Percentiles rank a stretch among this genome's conserved stretches.
These are phyloP conservation scores for Blepharisma japonicum DNA, from an alignment of 73 alveolate genomes.

Conservation along the genomic window DNA sequence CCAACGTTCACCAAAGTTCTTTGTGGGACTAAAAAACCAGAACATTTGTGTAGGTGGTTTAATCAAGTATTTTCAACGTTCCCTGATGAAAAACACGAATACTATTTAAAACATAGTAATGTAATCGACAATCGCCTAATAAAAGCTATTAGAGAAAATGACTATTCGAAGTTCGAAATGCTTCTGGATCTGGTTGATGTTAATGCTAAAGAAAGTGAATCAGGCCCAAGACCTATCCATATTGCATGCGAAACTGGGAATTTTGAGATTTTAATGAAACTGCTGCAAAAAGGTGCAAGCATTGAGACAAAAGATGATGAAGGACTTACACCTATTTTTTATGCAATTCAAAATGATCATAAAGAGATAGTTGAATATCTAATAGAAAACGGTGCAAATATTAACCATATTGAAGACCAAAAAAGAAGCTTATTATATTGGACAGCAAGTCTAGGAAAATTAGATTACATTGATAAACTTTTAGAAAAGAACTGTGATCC, in stretches of 20 bases:
- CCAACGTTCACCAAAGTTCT: constrained; percentile 1
- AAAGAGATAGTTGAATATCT: neutral
- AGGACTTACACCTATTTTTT: constrained; percentile 14
- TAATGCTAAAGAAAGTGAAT: neutral
- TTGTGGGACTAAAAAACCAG: neutral
- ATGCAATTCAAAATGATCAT: neutral
- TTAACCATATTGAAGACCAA: neutral
- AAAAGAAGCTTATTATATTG: constrained; percentile 17
- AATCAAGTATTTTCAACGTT: neutral
- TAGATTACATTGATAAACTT: neutral
- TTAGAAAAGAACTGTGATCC: neutral
- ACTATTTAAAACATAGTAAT: neutral
- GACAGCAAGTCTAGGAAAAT: constrained; percentile 12
- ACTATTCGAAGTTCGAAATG: neutral
- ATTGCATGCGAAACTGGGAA: neutral
- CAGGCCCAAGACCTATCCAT: constrained; percentile 11
- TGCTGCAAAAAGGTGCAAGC: neutral
- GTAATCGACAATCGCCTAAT: neutral
- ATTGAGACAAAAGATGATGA: constrained; percentile 12
- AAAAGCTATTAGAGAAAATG: neutral
- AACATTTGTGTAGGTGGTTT: neutral
- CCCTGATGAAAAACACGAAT: neutral
- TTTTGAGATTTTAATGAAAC: neutral
- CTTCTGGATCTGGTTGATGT: neutral
- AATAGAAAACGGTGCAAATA: neutral